phyloP scores from a whole-genome alignment of 2,329 filamentous ascomycete genomes.

The Dactylellina drechsleri region DNA sequence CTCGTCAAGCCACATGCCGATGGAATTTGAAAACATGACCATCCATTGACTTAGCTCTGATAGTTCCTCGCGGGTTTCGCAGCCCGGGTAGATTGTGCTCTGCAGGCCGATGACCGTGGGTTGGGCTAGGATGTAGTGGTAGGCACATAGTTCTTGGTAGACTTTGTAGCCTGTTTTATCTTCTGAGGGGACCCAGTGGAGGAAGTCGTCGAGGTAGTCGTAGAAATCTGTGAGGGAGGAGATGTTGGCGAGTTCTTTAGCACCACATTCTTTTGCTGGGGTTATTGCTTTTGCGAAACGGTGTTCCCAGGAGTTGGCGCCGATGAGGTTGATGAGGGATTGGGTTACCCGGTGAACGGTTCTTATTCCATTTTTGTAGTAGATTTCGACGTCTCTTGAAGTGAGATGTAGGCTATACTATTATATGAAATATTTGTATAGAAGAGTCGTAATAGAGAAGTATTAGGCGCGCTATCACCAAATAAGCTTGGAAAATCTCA shows the following conservation, averaged over 20 bases:
- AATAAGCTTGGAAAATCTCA: not conserved
- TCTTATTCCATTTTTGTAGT: constrained; percentile 6
- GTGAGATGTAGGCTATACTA: not conserved
- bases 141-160: constrained; percentile 61
- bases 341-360: constrained; percentile 35
- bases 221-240: constrained; percentile 50
- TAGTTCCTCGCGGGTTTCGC: constrained; percentile 58
- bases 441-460: not conserved
- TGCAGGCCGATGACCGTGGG: constrained; percentile 59
- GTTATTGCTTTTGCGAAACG: constrained; percentile 53
- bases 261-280: constrained; percentile 45
- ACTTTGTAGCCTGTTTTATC: constrained; percentile 60
- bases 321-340: constrained; percentile 51
- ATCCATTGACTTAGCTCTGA: constrained; percentile 62
- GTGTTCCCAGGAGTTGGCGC: constrained; percentile 48
- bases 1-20: constrained; percentile 61
- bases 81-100: constrained; percentile 59
- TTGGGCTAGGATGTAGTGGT: constrained; percentile 63
- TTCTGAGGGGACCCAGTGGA: constrained; percentile 62
- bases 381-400: not conserved
- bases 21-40: constrained; percentile 61
- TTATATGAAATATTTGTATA: not conserved
- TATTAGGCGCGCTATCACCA: not conserved
- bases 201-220: constrained; percentile 58
- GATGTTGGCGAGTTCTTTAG: constrained; percentile 52